Evolutionary conservation across 257 asterid genomes (phyloP).

Genomic region (Catharanthus roseus): DNA sequence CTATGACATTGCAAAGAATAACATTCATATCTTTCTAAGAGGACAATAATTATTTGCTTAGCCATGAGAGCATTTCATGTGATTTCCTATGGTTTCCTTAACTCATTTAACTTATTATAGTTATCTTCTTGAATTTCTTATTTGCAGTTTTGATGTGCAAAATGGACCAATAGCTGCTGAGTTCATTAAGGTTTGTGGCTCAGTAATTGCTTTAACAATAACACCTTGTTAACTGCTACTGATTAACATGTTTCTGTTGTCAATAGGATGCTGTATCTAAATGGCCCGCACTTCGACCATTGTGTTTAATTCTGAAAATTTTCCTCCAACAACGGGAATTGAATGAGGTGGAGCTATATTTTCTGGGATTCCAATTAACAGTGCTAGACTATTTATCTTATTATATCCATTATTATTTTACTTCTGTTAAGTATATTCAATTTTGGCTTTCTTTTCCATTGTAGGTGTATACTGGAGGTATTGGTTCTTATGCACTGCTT

Average conservation of each 20-base stretch:
- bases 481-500: constrained; percentile 94
- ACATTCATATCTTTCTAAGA: not conserved
- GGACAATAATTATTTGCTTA: not conserved
- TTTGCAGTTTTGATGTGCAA: constrained; percentile 76
- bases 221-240: not conserved
- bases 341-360: constrained; percentile 60
- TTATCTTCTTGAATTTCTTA: not conserved
- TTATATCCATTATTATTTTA: constrained; percentile 5
- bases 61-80: not conserved
- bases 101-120: constrained; percentile 1
- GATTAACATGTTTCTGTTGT: not conserved
- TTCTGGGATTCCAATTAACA: constrained; percentile 2
- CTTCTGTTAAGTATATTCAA: constrained; percentile 17
- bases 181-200: constrained; percentile 56
- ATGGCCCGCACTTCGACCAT: constrained; percentile 88
- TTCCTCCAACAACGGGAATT: constrained; percentile 94
- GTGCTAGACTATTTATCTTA: not conserved
- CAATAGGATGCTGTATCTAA: constrained; percentile 61
- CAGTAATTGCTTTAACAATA: not conserved
- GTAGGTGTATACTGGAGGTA: constrained; percentile 96
- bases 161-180: constrained; percentile 98
- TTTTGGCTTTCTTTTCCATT: constrained; percentile 18
- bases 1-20: not conserved
- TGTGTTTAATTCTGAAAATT: constrained; percentile 83
- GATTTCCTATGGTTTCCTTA: not conserved